A percentile compares a stretch with the other conserved stretches of the same genome.
Evolutionary conservation across 192 early-diverging fungal genomes (phyloP).

Genomic region (Geranomyces variabilis): DNA sequence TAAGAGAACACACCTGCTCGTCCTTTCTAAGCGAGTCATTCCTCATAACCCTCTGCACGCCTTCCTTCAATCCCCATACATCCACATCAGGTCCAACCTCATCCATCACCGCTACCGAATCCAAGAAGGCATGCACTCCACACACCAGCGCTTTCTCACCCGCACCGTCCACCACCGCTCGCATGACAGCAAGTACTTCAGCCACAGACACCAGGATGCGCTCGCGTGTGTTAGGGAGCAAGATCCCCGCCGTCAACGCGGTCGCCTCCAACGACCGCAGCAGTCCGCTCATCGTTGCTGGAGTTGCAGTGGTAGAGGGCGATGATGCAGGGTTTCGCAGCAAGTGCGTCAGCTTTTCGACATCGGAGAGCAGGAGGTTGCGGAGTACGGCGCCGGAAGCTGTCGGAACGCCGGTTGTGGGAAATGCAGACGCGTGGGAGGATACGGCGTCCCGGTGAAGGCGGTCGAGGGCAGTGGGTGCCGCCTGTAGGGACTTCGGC

Average conservation of each 20-base stretch:
- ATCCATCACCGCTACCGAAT: neutral
- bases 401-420: neutral
- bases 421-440: neutral
- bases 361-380: neutral
- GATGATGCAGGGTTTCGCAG: neutral
- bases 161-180: conserved; percentile 8
- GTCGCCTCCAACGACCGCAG: conserved; percentile 5
- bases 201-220: conserved; percentile 7
- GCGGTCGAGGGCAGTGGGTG: neutral
- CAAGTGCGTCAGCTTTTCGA: neutral
- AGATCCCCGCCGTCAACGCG: conserved; percentile 3
- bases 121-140: conserved; percentile 9
- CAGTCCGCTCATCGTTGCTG: neutral
- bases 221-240: neutral
- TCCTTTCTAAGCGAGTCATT: neutral
- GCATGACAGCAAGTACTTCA: conserved; percentile 4
- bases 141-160: neutral
- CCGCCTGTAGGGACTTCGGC: neutral
- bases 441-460: conserved; percentile 2
- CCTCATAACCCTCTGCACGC: neutral
- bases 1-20: neutral
- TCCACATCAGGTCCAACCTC: conserved; percentile 12
- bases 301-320: neutral
- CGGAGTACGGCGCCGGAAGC: neutral
- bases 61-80: conserved; percentile 1